Conservation (phyloP, 495 filamentous ascomycete species). For the Cairneyella variabilis region DNA sequence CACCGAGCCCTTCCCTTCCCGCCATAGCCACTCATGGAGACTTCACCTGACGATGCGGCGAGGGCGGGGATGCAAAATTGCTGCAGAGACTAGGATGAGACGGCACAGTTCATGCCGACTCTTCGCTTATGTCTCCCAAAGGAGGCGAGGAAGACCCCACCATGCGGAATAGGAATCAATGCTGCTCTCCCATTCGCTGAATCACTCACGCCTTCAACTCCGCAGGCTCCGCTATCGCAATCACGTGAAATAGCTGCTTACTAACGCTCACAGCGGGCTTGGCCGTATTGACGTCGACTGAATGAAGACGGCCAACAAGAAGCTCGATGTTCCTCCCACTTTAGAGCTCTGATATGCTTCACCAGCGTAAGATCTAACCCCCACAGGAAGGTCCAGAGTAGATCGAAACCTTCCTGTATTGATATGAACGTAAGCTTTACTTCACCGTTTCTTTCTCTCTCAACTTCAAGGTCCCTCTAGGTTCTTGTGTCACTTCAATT, state of each 20-base stretch:
- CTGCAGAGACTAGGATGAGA: neutral
- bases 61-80: constrained; percentile 2
- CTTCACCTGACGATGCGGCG: neutral
- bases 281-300: too few species aligned
- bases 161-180: neutral
- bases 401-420: neutral
- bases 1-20: neutral
- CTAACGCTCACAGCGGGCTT: too few species aligned
- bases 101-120: neutral
- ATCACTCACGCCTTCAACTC: neutral
- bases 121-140: neutral
- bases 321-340: too few species aligned
- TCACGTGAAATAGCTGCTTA: neutral
- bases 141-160: neutral
- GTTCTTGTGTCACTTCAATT: neutral
- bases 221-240: too few species aligned
- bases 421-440: neutral
- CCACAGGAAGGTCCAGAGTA: neutral
- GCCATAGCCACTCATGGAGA: neutral
- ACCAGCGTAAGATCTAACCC: neutral
- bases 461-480: neutral
- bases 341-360: neutral
- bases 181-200: neutral
- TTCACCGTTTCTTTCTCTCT: neutral
- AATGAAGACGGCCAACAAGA: too few species aligned